phyloP scores from a whole-genome alignment of 495 filamentous ascomycete species.

The Trichoderma orchidacearum region DNA sequence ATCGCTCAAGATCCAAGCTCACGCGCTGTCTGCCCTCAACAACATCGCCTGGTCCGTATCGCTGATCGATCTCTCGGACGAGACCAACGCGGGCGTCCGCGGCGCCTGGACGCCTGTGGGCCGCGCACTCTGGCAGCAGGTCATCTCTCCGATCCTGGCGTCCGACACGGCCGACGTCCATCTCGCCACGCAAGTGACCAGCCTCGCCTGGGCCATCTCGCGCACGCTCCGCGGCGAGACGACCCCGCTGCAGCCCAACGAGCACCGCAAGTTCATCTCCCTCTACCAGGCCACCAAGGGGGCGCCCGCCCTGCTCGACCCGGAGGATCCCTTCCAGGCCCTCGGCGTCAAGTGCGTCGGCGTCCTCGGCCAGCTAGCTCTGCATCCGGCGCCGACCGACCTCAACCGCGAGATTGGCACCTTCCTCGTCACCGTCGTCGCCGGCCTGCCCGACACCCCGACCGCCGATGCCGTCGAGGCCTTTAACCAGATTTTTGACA shows the following conservation, averaged over 20 bases:
- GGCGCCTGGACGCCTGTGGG: slow-evolving; percentile 34
- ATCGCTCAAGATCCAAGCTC: slow-evolving; percentile 21
- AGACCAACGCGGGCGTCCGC: slow-evolving; percentile 24
- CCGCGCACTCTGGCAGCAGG: slow-evolving; percentile 36
- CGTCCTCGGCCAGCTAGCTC: slow-evolving; percentile 42
- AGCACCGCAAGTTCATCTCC: slow-evolving; percentile 45
- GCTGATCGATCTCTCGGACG: slow-evolving; percentile 29
- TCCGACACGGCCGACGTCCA: slow-evolving; percentile 43
- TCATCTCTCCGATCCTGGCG: slow-evolving; percentile 35
- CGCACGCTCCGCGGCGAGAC: slow-evolving; percentile 23
- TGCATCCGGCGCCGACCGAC: slow-evolving; percentile 24
- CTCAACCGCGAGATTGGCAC: slow-evolving; percentile 43
- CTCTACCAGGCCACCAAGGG: slow-evolving; percentile 40
- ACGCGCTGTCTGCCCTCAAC: slow-evolving; percentile 39
- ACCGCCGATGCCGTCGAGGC: slow-evolving; percentile 40
- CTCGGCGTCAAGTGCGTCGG: slow-evolving; percentile 48
- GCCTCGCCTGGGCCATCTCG: slow-evolving; percentile 48
- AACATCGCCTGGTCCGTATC: slow-evolving; percentile 49
- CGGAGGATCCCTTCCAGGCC: slow-evolving; percentile 32
- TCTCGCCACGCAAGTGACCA: slow-evolving; percentile 41
- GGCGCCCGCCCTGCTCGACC: slow-evolving; percentile 6
- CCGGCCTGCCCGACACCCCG: slow-evolving; percentile 26
- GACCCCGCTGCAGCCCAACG: slow-evolving; percentile 26
- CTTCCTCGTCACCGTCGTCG: slow-evolving; percentile 40
- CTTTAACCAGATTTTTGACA: slow-evolving; percentile 46